These are phyloP conservation scores for Penicillium coffeae DNA, from an alignment of 495 filamentous ascomycete genomes.

Conservation along the genomic window DNA sequence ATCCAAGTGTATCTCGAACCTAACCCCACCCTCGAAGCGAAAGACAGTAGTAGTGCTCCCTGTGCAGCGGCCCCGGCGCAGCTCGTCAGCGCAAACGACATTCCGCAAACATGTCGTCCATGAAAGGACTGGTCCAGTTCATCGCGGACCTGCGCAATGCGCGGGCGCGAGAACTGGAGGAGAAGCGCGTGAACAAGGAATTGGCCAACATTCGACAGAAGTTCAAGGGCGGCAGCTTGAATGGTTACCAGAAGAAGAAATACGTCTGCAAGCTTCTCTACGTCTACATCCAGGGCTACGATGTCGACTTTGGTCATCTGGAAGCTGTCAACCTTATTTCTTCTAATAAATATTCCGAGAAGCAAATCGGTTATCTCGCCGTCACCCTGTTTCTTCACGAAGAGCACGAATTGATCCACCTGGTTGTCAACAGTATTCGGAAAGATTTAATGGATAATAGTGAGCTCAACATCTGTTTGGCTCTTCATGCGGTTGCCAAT, in stretches of 20 bases:
- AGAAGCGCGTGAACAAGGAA: conserved; percentile 99
- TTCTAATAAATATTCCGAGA: conserved; percentile 95
- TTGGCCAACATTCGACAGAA: conserved; percentile 90
- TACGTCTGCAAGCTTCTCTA: conserved; percentile 99
- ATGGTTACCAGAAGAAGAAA: conserved; percentile 99
- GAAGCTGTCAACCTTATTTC: conserved; percentile 98
- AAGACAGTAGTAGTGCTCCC: background rate
- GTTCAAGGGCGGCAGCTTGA: conserved; percentile 75
- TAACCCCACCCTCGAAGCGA: conserved; percentile 6
- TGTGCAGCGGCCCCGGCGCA: background rate
- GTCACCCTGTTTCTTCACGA: conserved; percentile 98
- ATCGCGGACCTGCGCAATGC: conserved; percentile 97
- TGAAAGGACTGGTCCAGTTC: conserved; percentile 93
- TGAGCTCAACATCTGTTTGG: conserved; percentile 95
- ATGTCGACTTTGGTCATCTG: conserved; percentile 97
- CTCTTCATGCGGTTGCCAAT: conserved; percentile 98
- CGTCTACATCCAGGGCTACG: conserved; percentile 98
- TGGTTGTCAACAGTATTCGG: conserved; percentile 97
- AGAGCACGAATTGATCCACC: conserved; percentile 88
- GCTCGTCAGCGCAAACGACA: background rate
- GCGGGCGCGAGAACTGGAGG: conserved; percentile 89
- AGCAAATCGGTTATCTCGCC: conserved; percentile 98
- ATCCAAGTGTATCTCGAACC: conserved; percentile 15
- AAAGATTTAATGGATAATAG: conserved; percentile 94
- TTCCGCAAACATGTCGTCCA: conserved; percentile 55